phyloP scores from a whole-genome alignment of 805 yeast species.

The Metschnikowia kunwiensis region DNA sequence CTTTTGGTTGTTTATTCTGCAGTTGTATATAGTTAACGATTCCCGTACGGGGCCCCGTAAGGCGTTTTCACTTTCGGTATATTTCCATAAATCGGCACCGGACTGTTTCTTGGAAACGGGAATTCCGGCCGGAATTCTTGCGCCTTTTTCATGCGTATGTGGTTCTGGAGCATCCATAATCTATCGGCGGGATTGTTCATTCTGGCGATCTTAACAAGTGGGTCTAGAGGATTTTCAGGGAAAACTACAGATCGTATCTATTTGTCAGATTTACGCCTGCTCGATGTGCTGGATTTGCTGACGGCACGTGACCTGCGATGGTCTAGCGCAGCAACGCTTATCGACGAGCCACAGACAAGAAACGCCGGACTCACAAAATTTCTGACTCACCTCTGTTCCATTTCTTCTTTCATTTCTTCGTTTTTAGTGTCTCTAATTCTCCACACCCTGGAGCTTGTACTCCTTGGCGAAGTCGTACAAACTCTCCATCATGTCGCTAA shows the following conservation, averaged over 20 bases:
- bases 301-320: conserved; percentile 7
- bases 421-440: conserved; percentile 15
- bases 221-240: too few relatives aligned
- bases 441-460: conserved; percentile 44
- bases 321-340: too few relatives aligned
- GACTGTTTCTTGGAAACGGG: conserved; percentile 10
- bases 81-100: not conserved
- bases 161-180: conserved; percentile 20
- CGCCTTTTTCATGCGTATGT: conserved; percentile 13
- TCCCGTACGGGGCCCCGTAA: conserved; percentile 3
- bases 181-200: conserved; percentile 18
- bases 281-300: conserved; percentile 3
- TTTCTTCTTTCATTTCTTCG: not conserved
- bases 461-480: conserved; percentile 46
- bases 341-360: not conserved
- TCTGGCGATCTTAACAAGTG: too few relatives aligned
- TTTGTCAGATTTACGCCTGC: too few relatives aligned
- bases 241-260: too few relatives aligned
- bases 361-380: not conserved
- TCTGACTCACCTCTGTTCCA: too few relatives aligned
- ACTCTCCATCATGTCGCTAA: conserved; percentile 53
- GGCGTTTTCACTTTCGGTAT: too few relatives aligned
- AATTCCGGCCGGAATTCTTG: conserved; percentile 18
- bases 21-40: conserved; percentile 10
- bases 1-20: too few relatives aligned